Conservation (phyloP, 2,329 filamentous ascomycete species). For the Diaporthe vexans region DNA sequence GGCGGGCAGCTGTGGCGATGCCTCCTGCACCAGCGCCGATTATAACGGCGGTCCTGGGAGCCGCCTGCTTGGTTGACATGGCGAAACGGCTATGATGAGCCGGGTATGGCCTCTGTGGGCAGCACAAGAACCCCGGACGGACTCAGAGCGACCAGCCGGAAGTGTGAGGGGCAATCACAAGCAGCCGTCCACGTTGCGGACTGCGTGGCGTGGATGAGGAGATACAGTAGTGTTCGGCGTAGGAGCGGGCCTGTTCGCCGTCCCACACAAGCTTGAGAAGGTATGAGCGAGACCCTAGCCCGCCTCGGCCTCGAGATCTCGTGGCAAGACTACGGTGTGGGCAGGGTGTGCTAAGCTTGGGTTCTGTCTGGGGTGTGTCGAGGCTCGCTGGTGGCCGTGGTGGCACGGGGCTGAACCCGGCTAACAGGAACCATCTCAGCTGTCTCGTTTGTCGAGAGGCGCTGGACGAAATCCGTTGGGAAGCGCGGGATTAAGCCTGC, state of each 20-base stretch:
- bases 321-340: neutral
- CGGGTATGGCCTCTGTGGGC: neutral
- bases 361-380: neutral
- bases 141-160: neutral
- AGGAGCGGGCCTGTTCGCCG: no score
- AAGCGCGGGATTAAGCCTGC: neutral
- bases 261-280: neutral
- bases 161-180: neutral
- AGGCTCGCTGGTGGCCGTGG: neutral
- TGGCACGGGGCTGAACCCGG: neutral
- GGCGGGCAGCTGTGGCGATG: slow-evolving; percentile 78
- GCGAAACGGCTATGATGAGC: neutral
- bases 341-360: neutral
- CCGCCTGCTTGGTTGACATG: slow-evolving; percentile 22
- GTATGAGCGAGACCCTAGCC: neutral
- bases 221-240: neutral
- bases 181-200: neutral
- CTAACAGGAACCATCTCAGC: slow-evolving; percentile 11
- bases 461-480: neutral
- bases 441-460: neutral
- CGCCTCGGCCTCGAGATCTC: neutral
- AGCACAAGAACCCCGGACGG: neutral
- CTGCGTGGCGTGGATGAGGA: neutral
- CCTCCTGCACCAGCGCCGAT: slow-evolving; percentile 78
- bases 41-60: slow-evolving; percentile 38